A percentile compares a stretch with the other conserved stretches of the same genome.
These are phyloP conservation scores for Umbelopsis vinacea DNA, from an alignment of 192 early-diverging fungal genomes.

Conservation along the genomic window DNA sequence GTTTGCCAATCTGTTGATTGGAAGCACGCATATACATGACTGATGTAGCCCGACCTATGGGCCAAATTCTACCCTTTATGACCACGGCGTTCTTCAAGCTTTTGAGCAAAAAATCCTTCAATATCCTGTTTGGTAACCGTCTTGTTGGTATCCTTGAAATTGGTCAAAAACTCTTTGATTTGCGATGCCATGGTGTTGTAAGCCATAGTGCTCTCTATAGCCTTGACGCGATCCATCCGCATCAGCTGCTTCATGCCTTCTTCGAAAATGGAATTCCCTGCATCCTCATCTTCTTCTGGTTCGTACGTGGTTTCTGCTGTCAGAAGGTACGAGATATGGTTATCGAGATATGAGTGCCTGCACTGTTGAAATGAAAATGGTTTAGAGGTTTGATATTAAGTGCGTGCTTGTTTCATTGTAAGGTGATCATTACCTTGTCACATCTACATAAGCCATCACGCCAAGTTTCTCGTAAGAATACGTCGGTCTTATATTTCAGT, in stretches of 20 bases:
- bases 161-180: slow-evolving; percentile 68
- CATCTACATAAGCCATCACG: slow-evolving; percentile 76
- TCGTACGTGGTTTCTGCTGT: slow-evolving; percentile 71
- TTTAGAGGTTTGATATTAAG: not conserved
- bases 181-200: slow-evolving; percentile 72
- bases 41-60: no score
- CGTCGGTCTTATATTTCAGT: slow-evolving; percentile 43
- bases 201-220: slow-evolving; percentile 79
- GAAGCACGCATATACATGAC: no score
- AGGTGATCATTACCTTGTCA: slow-evolving; percentile 33
- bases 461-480: slow-evolving; percentile 79
- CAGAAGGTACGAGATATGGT: slow-evolving; percentile 57
- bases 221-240: slow-evolving; percentile 71
- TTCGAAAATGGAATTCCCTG: slow-evolving; percentile 72
- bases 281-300: slow-evolving; percentile 79
- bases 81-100: slow-evolving; percentile 4
- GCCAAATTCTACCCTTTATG: not conserved
- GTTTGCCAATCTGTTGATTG: no score
- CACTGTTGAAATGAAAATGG: not conserved
- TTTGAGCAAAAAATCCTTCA: slow-evolving; percentile 65
- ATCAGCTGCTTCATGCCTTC: slow-evolving; percentile 74
- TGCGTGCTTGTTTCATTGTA: no score
- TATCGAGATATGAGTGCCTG: slow-evolving; percentile 11
- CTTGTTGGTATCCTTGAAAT: slow-evolving; percentile 75
- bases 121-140: slow-evolving; percentile 79